Evolutionary conservation across 305 asterid species (phyloP).

Genomic region (Solanum hybrid): DNA sequence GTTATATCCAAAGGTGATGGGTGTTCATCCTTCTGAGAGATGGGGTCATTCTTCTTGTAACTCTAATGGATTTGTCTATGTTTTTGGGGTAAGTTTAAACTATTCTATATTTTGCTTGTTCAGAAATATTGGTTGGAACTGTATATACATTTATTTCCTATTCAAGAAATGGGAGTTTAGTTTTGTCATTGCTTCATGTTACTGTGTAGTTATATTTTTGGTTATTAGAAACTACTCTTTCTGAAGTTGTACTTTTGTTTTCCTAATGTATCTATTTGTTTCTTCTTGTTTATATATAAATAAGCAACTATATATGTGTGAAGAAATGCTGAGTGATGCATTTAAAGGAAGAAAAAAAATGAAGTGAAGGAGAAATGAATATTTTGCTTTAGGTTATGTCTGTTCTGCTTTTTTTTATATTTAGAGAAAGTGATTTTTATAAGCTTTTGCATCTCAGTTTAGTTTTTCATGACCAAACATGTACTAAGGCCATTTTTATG

Average conservation of each 20-base stretch:
- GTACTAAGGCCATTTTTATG: not conserved
- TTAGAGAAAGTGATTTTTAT: not conserved
- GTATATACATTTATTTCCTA: not conserved
- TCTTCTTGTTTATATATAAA: not conserved
- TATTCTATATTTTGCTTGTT: not conserved
- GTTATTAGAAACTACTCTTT: slow-evolving; percentile 46
- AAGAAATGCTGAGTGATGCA: not conserved
- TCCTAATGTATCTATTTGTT: not conserved
- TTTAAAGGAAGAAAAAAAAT: not conserved
- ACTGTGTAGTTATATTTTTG: slow-evolving; percentile 27
- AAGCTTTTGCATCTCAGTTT: not conserved
- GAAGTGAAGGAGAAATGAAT: not conserved
- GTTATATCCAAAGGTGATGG: slow-evolving; percentile 64
- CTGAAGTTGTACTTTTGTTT: slow-evolving; percentile 27
- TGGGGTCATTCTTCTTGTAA: slow-evolving; percentile 97
- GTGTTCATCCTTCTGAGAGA: slow-evolving; percentile 78
- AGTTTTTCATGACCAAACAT: not conserved
- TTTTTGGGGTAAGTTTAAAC: slow-evolving; percentile 57
- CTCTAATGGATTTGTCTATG: slow-evolving; percentile 63
- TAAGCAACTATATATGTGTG: not conserved
- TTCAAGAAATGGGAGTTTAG: not conserved
- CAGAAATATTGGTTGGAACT: not conserved
- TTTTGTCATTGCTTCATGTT: slow-evolving; percentile 4
- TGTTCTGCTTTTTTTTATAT: not conserved
- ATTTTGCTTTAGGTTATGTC: not conserved